phyloP scores from a whole-genome alignment of 257 asterid species.

The Solanum clarkiae region DNA sequence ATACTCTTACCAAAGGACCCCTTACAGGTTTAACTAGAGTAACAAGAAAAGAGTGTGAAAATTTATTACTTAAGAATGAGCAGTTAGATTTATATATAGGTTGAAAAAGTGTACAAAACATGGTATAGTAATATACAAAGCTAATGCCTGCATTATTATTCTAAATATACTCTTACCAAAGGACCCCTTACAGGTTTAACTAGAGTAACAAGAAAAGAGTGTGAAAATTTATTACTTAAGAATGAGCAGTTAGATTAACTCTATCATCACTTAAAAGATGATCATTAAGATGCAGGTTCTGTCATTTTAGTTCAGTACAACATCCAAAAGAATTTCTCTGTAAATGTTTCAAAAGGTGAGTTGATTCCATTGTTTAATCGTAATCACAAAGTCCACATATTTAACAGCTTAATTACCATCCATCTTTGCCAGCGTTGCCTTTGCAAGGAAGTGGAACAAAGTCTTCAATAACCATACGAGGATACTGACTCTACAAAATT shows the following conservation, averaged over 20 bases:
- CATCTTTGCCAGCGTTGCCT: conserved; percentile 85
- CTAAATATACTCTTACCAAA: too few species aligned
- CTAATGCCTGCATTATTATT: too few species aligned
- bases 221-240: background rate
- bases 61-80: background rate
- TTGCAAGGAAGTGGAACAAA: conserved; percentile 74
- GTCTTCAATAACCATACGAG: conserved; percentile 88
- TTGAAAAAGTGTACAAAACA: too few species aligned
- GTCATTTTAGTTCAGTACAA: background rate
- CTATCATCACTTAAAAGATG: background rate
- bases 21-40: background rate
- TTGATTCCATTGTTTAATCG: background rate
- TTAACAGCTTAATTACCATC: conserved; percentile 44
- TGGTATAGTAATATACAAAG: too few species aligned
- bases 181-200: background rate
- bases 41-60: background rate
- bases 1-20: too few species aligned
- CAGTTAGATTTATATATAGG: background rate
- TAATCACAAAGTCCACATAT: background rate
- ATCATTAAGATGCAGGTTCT: background rate
- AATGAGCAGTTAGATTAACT: background rate
- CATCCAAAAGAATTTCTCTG: background rate
- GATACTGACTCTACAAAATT: conserved; percentile 79
- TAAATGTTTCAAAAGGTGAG: background rate
- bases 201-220: background rate